A percentile compares a stretch with the other conserved stretches of the same genome.
These are phyloP conservation scores for Cryoendolithus antarcticus DNA, from an alignment of 2,329 filamentous ascomycete species.

Conservation along the genomic window DNA sequence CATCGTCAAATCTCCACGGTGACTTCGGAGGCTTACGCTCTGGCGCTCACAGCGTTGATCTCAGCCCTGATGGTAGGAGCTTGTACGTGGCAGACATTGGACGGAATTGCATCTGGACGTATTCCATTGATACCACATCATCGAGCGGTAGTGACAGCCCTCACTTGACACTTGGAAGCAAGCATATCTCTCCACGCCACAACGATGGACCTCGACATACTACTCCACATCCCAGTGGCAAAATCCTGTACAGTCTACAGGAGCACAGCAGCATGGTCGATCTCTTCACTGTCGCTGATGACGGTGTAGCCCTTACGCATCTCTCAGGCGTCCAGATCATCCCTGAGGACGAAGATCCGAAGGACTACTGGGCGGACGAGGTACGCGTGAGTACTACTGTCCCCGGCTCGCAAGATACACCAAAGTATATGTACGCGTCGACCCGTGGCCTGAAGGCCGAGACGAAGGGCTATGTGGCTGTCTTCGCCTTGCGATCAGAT, in stretches of 20 bases:
- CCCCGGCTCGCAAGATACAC: slow-evolving; percentile 12
- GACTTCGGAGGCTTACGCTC: slow-evolving; percentile 24
- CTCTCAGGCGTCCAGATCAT: slow-evolving; percentile 19
- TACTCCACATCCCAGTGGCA: slow-evolving; percentile 23
- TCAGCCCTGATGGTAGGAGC: slow-evolving; percentile 17
- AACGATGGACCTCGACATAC: slow-evolving; percentile 25
- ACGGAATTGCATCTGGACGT: slow-evolving; percentile 24
- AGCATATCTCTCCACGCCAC: slow-evolving; percentile 17
- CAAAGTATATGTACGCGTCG: slow-evolving; percentile 22
- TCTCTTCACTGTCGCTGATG: slow-evolving; percentile 16
- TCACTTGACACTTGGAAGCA: slow-evolving; percentile 15
- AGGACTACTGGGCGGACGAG: slow-evolving; percentile 25
- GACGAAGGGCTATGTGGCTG: slow-evolving; percentile 22
- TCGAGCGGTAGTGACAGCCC: slow-evolving; percentile 7
- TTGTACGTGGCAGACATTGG: slow-evolving; percentile 25
- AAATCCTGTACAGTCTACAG: slow-evolving; percentile 22
- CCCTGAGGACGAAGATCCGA: slow-evolving; percentile 20
- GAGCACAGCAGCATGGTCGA: slow-evolving; percentile 27
- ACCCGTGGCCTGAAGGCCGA: slow-evolving; percentile 21
- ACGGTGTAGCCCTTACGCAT: slow-evolving; percentile 18
- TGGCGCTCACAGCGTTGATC: slow-evolving; percentile 22
- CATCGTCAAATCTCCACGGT: slow-evolving; percentile 20
- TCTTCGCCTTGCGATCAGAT: slow-evolving; percentile 15
- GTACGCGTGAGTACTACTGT: slow-evolving; percentile 19
- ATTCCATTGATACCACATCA: slow-evolving; percentile 14